Base-by-base conservation (phyloP, 2,329 filamentous ascomycete genomes). In the Fusarium sp. region DNA sequence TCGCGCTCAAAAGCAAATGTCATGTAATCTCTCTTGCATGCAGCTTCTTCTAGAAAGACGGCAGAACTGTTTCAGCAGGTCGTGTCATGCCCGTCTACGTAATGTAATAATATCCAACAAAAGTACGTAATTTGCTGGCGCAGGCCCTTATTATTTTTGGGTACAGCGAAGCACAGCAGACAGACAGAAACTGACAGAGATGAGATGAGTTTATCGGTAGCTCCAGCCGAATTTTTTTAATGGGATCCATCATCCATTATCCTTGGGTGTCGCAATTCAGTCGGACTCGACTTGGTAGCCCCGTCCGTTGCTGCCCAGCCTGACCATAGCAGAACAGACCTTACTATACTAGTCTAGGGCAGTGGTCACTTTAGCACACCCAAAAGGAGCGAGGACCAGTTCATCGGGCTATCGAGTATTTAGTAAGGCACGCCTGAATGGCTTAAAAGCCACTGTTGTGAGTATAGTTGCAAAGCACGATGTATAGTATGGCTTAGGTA, bases 21-120 rank as follows among this genome's bases (percentile, higher is more conserved):
- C 45, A 47, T 41, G 62, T 42, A 72, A 66, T 71, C 51, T 66
- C 67, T 59, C 67, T 57, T 73, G 54, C 44, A 73, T 74, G 72
- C 57, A 75, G 56, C 58, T 67, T 68, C 66, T 80, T 80, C 79
- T 79, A 79, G 79, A 80, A 80, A 68, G 62, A 68, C 78, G 79
- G 78, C 73, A 80, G 79, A 80, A 80, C 51, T 39, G 77, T 36
- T 68, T 52, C 61, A 72, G 41, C 61, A 60, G 56, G 18, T 34
- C 42, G 12, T 48, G 47, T 36, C 32, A 38, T 68, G 56, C 44
- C 66, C 28, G 42, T 42, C 48, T 42, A 63, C 54, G 58, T 42
- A 68, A 62, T 51, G 32, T 55, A 55, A 28, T 52, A 26, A 52
- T 52, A 36, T 50, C 63, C 52, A 71, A 44, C 26, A 48, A 54